phyloP scores from a whole-genome alignment of 768 basidiomycete species.

The Boletus speciosus region DNA sequence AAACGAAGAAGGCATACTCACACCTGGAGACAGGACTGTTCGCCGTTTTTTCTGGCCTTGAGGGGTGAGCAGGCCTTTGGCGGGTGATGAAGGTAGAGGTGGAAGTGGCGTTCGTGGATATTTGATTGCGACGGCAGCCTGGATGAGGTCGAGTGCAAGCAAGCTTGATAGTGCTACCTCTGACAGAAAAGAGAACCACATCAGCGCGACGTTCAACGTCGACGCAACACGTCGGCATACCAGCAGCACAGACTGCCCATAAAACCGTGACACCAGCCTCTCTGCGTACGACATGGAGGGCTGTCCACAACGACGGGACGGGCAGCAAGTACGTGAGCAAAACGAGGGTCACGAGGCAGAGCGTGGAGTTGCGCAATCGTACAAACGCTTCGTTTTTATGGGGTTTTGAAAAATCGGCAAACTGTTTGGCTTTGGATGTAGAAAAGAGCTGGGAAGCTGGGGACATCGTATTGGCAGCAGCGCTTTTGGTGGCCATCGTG shows the following conservation, averaged over 20 bases:
- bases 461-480: constrained; percentile 10
- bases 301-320: constrained; percentile 36
- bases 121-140: constrained; percentile 34
- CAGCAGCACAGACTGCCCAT: constrained; percentile 29
- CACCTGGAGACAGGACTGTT: constrained; percentile 20
- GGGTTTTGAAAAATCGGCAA: constrained; percentile 32
- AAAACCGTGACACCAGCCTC: constrained; percentile 1
- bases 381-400: constrained; percentile 35
- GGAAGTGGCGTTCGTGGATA: constrained; percentile 34
- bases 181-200: constrained; percentile 2
- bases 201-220: neutral
- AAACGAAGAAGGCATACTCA: constrained; percentile 6
- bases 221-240: constrained; percentile 17
- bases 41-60: constrained; percentile 29
- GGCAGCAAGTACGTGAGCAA: constrained; percentile 39
- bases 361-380: constrained; percentile 38
- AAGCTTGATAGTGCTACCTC: constrained; percentile 31
- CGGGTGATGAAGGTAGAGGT: constrained; percentile 22
- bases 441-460: constrained; percentile 25
- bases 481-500: constrained; percentile 13
- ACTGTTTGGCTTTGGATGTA: constrained; percentile 16
- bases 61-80: constrained; percentile 21
- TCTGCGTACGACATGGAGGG: constrained; percentile 31
- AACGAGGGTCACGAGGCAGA: constrained; percentile 31
- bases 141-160: constrained; percentile 34